Evolutionary conservation across 179 eudicot species (phyloP), one percentile per base, ranked within the genome.

Genomic region (Kewa caespitosa): DNA sequence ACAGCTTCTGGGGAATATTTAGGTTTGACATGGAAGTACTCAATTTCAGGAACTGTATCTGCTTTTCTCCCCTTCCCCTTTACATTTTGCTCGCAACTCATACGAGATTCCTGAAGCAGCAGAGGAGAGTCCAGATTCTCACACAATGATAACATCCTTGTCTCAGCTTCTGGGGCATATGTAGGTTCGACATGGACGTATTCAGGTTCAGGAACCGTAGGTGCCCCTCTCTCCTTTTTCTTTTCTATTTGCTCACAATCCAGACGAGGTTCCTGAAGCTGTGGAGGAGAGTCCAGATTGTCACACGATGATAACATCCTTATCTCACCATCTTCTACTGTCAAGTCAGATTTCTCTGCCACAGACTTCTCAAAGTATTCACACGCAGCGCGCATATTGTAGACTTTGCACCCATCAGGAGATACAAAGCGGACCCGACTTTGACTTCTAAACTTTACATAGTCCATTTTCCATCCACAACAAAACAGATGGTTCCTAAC

Each of bases 391-490:
- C 76, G 65, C 63, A 87, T 89, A 62, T 85, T 80, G 38, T 70
- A 22, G 73, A 63, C 85, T 7, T 4, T 0, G 63, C 70, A 81
- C 30, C 92, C 87, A 20, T 72, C 69, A 32, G 97, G 98, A n/a
- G 91, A 79, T 64, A 31, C 70, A 79, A 91, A 94, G 20, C 87
- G 90, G 48, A 80, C 18, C 61, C 83, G 81, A 9, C 0, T 27
- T 3, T 27, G 27, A 25, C 76, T 63, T 3, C n/a, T 28, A 57
- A 68, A 77, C 22, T 15, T 72, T 38, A 11, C 0, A 64, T 1
- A 64, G 41, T 85, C 86, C 63, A 91, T 72, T 79, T 81, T 84
- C 92, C 96, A 94, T 52, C 92, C 94, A 75, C 92, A 25, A 75
- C 28, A 84, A 15, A 74, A 36, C 60, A 92, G 85, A 85, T 94